These are phyloP conservation scores for Spiromastix sp. DNA, from an alignment of 2,329 filamentous ascomycete species.

Conservation along the genomic window DNA sequence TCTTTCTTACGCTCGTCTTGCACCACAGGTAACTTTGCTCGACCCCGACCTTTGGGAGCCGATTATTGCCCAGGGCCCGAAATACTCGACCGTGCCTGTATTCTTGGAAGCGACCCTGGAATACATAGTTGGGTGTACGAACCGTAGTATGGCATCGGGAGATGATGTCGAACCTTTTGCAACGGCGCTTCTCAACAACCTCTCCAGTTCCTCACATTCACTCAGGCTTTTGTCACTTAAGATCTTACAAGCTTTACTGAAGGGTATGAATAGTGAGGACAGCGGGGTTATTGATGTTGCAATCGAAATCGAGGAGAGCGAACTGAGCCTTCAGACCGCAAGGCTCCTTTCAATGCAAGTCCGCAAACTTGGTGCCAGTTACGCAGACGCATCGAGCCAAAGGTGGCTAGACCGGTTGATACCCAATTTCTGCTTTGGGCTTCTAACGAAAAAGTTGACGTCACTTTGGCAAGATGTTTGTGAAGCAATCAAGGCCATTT, in stretches of 20 bases:
- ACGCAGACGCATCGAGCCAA: constrained; percentile 47
- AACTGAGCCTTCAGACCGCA: constrained; percentile 64
- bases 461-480: constrained; percentile 82
- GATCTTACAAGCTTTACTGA: constrained; percentile 55
- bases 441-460: constrained; percentile 74
- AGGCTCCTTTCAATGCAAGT: constrained; percentile 76
- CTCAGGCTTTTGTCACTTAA: constrained; percentile 64
- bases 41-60: constrained; percentile 54
- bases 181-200: constrained; percentile 57
- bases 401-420: constrained; percentile 62
- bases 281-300: constrained; percentile 45
- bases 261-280: constrained; percentile 37
- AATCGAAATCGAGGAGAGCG: constrained; percentile 68
- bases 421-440: constrained; percentile 75
- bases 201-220: constrained; percentile 64
- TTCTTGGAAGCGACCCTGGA: constrained; percentile 54
- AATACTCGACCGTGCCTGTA: constrained; percentile 54
- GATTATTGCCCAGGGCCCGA: constrained; percentile 54
- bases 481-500: constrained; percentile 63
- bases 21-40: constrained; percentile 45
- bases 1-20: constrained; percentile 59
- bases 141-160: constrained; percentile 32
- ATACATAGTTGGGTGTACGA: constrained; percentile 30
- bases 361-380: constrained; percentile 60
- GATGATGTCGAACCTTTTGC: constrained; percentile 52